These are phyloP conservation scores for Fusarium duplospermum DNA, from an alignment of 2,329 filamentous ascomycete species.

Conservation along the genomic window DNA sequence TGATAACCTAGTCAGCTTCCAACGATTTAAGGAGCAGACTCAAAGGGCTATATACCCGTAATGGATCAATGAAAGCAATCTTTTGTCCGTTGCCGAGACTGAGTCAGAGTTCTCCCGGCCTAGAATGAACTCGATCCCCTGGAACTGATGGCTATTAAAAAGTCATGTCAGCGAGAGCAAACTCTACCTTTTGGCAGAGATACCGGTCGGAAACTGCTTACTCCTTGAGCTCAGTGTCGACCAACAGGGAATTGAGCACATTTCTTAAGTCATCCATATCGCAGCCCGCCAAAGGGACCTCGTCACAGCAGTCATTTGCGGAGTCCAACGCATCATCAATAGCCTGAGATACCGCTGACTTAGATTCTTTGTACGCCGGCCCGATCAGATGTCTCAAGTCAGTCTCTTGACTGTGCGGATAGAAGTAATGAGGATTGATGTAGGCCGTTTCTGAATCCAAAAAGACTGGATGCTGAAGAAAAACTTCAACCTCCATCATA, in stretches of 20 bases:
- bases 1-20: no score
- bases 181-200: no score
- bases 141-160: background rate
- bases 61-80: background rate
- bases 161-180: background rate
- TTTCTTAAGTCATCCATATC: background rate
- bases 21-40: no score
- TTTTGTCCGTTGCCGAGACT: background rate
- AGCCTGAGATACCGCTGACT: background rate
- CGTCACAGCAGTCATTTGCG: background rate
- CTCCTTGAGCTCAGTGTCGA: background rate
- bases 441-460: background rate
- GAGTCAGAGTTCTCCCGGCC: accelerated
- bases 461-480: conserved; percentile 1
- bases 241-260: accelerated
- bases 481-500: background rate
- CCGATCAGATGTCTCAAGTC: background rate
- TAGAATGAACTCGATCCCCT: background rate
- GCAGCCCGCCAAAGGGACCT: background rate
- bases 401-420: background rate
- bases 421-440: background rate
- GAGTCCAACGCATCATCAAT: background rate
- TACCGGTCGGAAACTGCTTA: background rate
- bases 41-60: background rate
- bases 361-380: accelerated